These are phyloP conservation scores for Eremothecium coryli DNA, from an alignment of 1,139 yeast species.

Conservation along the genomic window DNA sequence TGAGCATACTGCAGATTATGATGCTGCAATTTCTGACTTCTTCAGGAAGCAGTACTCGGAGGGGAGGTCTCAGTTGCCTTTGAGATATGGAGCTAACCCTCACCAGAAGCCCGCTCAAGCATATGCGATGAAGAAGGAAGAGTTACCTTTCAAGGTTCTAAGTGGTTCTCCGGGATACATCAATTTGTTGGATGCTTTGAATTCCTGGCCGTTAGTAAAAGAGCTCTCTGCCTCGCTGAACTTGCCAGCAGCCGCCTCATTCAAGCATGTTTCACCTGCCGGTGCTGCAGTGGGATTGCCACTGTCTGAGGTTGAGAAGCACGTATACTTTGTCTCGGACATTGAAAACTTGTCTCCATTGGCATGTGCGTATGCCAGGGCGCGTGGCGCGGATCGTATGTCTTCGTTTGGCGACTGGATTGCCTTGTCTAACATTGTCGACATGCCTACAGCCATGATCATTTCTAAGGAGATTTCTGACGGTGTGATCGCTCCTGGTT, in stretches of 20 bases:
- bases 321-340: slow-evolving; percentile 88
- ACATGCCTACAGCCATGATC: slow-evolving; percentile 91
- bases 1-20: slow-evolving; percentile 97
- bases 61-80: slow-evolving; percentile 77
- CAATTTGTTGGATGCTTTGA: slow-evolving; percentile 88
- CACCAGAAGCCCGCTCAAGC: slow-evolving; percentile 99
- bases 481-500: slow-evolving; percentile 98
- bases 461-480: slow-evolving; percentile 96
- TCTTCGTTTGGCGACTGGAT: slow-evolving; percentile 98
- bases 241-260: slow-evolving; percentile 97
- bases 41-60: slow-evolving; percentile 96
- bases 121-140: slow-evolving; percentile 66
- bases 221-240: slow-evolving; percentile 90
- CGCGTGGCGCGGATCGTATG: slow-evolving; percentile 99
- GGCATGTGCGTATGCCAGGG: slow-evolving; percentile 97
- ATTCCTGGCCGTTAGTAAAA: slow-evolving; percentile 97
- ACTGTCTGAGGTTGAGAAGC: slow-evolving; percentile 80
- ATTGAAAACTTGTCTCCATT: slow-evolving; percentile 91
- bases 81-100: slow-evolving; percentile 97
- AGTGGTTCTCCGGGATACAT: slow-evolving; percentile 96
- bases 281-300: slow-evolving; percentile 98
- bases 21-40: slow-evolving; percentile 88
- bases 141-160: slow-evolving; percentile 87
- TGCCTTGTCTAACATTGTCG: slow-evolving; percentile 93
- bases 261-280: slow-evolving; percentile 98